Evolutionary conservation across 495 filamentous ascomycete genomes (phyloP), one percentile per base, ranked within the genome.

Genomic region (Penicillium silybi): DNA sequence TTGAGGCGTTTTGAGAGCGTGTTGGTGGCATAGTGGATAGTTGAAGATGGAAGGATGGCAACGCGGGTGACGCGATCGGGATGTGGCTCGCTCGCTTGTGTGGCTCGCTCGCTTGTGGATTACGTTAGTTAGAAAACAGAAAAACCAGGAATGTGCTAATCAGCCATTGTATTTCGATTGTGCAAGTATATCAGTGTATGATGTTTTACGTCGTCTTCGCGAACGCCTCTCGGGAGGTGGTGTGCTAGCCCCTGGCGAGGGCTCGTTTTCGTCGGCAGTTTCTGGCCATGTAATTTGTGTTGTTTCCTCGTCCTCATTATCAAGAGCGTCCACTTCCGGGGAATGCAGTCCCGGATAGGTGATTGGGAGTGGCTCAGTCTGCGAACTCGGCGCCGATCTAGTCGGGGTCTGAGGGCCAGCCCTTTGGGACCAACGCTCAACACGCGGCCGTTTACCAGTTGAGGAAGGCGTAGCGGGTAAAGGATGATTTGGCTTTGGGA

Each of bases 161-260:
- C 7, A 26, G 7, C 35, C 35, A 34, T 49, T 23, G 13, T 41
- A 41, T 32, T 49, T 41, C n/a, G 37, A 19, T 49, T 32, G 22
- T 49, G 22, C 23, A 49, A 49, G 46, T 41, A 41, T 49, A 49
- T 49, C 37, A 13, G 46, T 6, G 15, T 27, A 48, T 48, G 19
- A 32, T 41, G 11, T 41, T 37, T 47, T 47, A 3, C 35, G n/a
- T 49, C 2, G 23, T 41, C 46, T 49, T 41, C 16, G 35, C 6
- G 46, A 49, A 19, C 35, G 22, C 46, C 46, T 49, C 37, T 49
- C 46, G 4, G 47, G 46, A 41, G 35, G 1, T 41, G 46, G 22
- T 13, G 46, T 49, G 37, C 15, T 41, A 27, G 35, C 15, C 8
- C 6, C 5, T 41, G 35, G 37, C 37, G 37, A 49, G 46, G 19